A percentile compares a stretch with the other conserved stretches of the same genome.
These are phyloP conservation scores for Verbascum thapsus DNA, from an alignment of 257 asterid species.

Conservation along the genomic window DNA sequence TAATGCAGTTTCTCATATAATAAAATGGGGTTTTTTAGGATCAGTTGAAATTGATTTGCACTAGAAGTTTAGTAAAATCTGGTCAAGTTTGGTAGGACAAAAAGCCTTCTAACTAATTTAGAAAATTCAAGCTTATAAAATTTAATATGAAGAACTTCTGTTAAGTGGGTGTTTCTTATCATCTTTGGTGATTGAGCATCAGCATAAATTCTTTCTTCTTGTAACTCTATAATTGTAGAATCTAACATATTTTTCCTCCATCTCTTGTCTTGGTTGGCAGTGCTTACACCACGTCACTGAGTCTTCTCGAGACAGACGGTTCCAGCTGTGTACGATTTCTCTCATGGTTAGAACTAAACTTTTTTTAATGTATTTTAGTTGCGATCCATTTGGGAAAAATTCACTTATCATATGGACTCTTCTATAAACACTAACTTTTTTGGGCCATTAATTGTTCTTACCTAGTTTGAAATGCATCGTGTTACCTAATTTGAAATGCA, in stretches of 20 bases:
- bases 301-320: conserved; percentile 44
- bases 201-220: conserved; percentile 12
- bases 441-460: neutral
- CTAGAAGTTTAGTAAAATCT: conserved; percentile 3
- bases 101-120: neutral
- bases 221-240: conserved; percentile 6
- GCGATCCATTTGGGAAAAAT: conserved; percentile 3
- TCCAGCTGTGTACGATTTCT: conserved; percentile 37
- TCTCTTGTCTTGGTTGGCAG: conserved; percentile 41
- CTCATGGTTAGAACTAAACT: conserved; percentile 38
- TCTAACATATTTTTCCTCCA: conserved; percentile 31
- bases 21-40: conserved; percentile 13
- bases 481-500: conserved; percentile 11
- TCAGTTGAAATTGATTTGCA: conserved; percentile 20
- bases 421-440: neutral
- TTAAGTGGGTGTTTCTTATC: conserved; percentile 4
- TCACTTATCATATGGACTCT: conserved; percentile 17
- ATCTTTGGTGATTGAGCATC: conserved; percentile 23
- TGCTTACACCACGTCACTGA: conserved; percentile 57
- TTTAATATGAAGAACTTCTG: neutral
- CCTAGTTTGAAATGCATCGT: conserved; percentile 14
- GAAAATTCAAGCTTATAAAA: conserved; percentile 13
- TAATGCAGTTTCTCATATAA: conserved; percentile 23
- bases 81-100: neutral
- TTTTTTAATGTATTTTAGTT: conserved; percentile 16